Evolutionary conservation across 2,329 filamentous ascomycete genomes (phyloP).

Genomic region (Passalora sequoiae): DNA sequence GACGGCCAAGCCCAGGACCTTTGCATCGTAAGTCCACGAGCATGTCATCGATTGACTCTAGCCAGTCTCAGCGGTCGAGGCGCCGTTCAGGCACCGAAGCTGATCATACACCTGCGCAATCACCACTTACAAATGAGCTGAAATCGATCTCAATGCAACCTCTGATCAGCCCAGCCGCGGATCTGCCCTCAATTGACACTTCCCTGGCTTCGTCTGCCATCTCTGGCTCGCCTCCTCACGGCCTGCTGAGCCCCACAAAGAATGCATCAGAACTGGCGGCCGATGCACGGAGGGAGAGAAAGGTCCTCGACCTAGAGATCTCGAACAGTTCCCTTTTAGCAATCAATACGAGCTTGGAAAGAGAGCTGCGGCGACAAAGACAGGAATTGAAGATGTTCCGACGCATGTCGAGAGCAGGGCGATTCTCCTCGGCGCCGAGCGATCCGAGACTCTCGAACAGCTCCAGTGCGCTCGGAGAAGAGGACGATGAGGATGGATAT

Average conservation of each 20-base stretch:
- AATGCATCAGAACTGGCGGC: constrained; percentile 70
- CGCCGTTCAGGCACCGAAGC: constrained; percentile 28
- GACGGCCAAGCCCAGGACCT: constrained; percentile 11
- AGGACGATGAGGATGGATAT: constrained; percentile 29
- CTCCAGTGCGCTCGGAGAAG: constrained; percentile 32
- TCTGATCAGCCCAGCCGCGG: constrained; percentile 16
- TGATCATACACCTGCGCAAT: constrained; percentile 16
- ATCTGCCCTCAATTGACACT: constrained; percentile 27
- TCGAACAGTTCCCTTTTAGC: constrained; percentile 91
- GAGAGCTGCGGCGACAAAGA: constrained; percentile 85
- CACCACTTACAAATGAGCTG: constrained; percentile 21
- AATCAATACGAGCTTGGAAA: constrained; percentile 88
- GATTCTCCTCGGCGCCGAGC: constrained; percentile 54
- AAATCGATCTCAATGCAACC: constrained; percentile 11
- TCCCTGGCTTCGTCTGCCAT: constrained; percentile 19
- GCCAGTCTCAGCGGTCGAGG: constrained; percentile 30
- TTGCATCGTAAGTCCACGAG: constrained; percentile 35
- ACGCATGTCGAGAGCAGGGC: constrained; percentile 76
- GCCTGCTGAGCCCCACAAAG: constrained; percentile 34
- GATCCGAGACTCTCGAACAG: constrained; percentile 26
- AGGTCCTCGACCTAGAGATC: constrained; percentile 93
- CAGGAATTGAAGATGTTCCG: constrained; percentile 80
- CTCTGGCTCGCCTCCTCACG: constrained; percentile 14
- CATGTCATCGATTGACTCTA: constrained; percentile 44
- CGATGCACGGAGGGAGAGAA: constrained; percentile 86